Evolutionary conservation across 768 basidiomycete genomes (phyloP).

Genomic region (Clathrus columnatus): DNA sequence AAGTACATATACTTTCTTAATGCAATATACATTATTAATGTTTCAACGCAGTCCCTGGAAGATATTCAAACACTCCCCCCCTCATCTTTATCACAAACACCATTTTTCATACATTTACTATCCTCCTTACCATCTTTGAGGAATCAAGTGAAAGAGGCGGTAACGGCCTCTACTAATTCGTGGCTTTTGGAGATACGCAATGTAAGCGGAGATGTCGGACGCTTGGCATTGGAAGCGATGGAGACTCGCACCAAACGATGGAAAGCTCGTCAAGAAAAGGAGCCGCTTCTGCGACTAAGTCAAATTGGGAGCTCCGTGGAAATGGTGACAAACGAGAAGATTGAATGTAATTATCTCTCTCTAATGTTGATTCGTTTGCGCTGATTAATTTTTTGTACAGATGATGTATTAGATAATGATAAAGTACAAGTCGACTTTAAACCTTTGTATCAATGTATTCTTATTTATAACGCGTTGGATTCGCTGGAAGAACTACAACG

Average conservation of each 20-base stretch:
- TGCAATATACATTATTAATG: constrained; percentile 17
- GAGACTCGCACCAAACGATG: constrained; percentile 73
- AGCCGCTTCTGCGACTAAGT: constrained; percentile 64
- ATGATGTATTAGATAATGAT: constrained; percentile 88
- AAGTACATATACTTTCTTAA: constrained; percentile 26
- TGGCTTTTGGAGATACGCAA: constrained; percentile 96
- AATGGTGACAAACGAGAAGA: constrained; percentile 85
- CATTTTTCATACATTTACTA: constrained; percentile 85
- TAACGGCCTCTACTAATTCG: constrained; percentile 90
- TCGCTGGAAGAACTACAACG: constrained; percentile 82
- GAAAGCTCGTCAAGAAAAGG: constrained; percentile 76
- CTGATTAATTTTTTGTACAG: constrained; percentile 32
- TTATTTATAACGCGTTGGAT: constrained; percentile 88
- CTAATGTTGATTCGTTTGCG: neutral
- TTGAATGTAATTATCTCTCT: constrained; percentile 59
- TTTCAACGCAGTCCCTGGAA: constrained; percentile 68
- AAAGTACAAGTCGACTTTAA: constrained; percentile 85
- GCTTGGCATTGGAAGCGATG: constrained; percentile 85
- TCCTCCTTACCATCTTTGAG: constrained; percentile 88
- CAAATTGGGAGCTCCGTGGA: constrained; percentile 90
- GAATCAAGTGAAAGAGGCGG: constrained; percentile 82
- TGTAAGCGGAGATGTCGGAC: constrained; percentile 76
- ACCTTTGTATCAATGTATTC: constrained; percentile 92
- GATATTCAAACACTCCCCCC: constrained; percentile 89
- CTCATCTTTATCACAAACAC: constrained; percentile 83